These are phyloP conservation scores for Casuarina equisetifolia DNA, from an alignment of 306 rosid genomes.

Conservation along the genomic window DNA sequence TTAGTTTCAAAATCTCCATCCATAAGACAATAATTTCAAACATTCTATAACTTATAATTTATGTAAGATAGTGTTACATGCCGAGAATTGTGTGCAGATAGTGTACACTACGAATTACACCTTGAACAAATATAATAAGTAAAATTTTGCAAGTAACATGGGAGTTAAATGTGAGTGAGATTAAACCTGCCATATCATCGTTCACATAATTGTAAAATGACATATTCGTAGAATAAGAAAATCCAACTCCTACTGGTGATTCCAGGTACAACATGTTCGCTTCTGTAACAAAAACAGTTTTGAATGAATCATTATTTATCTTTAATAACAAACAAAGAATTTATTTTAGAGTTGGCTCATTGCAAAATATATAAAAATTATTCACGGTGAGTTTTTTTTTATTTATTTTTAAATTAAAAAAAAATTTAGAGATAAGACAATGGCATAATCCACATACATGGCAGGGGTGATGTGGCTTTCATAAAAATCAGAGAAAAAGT, in stretches of 20 bases:
- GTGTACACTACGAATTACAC: background rate
- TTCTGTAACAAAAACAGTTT: constrained; percentile 15
- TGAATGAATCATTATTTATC: no score
- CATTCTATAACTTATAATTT: no score
- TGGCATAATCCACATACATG: no score
- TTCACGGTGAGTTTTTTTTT: no score
- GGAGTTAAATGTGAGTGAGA: background rate
- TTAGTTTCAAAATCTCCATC: background rate
- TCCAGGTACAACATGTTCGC: constrained; percentile 49
- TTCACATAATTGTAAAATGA: constrained; percentile 32
- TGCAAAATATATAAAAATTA: no score
- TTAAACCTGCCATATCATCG: constrained; percentile 38
- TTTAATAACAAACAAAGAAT: no score
- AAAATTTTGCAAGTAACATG: background rate
- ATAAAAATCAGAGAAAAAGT: background rate
- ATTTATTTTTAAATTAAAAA: no score
- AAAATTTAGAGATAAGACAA: no score
- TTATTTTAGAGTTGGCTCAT: no score
- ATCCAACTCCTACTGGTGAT: constrained; percentile 52
- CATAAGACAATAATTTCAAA: background rate
- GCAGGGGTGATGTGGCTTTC: background rate
- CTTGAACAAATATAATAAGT: background rate
- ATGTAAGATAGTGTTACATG: no score
- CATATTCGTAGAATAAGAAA: constrained; percentile 38
- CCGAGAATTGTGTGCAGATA: no score